Evolutionary conservation across 2,329 filamentous ascomycete species (phyloP), one percentile per base, ranked within the genome.

Genomic region (Xylariales sp.): DNA sequence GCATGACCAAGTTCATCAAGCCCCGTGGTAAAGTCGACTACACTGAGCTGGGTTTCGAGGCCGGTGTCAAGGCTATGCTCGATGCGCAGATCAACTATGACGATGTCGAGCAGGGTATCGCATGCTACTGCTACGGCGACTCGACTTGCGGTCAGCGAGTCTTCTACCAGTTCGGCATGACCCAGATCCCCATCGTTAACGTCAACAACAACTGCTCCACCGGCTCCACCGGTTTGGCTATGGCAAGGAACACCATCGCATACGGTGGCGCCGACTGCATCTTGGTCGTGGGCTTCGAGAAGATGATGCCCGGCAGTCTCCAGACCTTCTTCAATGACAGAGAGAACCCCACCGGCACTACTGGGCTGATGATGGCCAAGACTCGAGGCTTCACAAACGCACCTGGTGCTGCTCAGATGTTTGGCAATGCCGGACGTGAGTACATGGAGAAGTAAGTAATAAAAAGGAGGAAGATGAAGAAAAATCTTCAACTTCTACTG

Each of bases 1-100:
- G 91, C 69, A 93, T 97, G 88, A 97, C 91, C 68, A 95, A 95
- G 67, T 97, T 97, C 77, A 91, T 96, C 78, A 96, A 96, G 72
- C 90, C 90, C 29, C 81, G 90, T 40, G 88, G 88, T 60, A 91
- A 91, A 61, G 86, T 95, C 48, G 89, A 95, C 69, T 96, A 96
- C 68, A 88, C 88, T 6, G 90, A 95, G 60, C 81, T 96, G 17
- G 90, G 90, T 40, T 96, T 90, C 62, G 90, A 96, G 65, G 89
- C 89, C 10, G 88, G 88, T 50, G 73, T 93, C 60, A 95, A 95
- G 65, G 88, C 88, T 33, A 81, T 94, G 73, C 70, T 83, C 14
- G 83, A 86, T 61, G 88, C 88, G 3, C 84, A 94, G 46, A 88
- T 97, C 74, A 94, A 81, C 67, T 97, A 96, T 69, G 91, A 97